Evolutionary conservation across 1,284 basidiomycete genomes (phyloP).

Genomic region (Apiotrichum siamense): DNA sequence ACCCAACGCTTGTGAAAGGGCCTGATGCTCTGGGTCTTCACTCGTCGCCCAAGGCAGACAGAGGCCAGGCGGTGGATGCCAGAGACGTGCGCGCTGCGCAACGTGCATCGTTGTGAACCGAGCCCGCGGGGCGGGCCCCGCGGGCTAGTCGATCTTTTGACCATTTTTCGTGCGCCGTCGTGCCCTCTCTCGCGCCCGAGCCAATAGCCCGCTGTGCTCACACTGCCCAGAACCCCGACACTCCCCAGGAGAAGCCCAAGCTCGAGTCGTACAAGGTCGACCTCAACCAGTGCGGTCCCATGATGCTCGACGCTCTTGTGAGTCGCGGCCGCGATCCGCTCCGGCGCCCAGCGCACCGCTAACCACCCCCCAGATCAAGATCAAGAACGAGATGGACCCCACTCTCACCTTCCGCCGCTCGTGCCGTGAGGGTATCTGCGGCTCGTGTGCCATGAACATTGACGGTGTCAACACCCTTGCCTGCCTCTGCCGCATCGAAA

Average conservation of each 20-base stretch:
- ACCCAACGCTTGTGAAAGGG: too few species aligned
- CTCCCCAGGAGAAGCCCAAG: slow-evolving; percentile 83
- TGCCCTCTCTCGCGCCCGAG: background rate
- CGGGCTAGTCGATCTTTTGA: too few species aligned
- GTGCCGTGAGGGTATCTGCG: slow-evolving; percentile 97
- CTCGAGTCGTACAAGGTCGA: slow-evolving; percentile 91
- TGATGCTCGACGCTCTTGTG: slow-evolving; percentile 62
- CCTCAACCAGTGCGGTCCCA: slow-evolving; percentile 90
- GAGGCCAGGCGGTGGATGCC: too few species aligned
- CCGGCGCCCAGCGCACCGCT: too few species aligned
- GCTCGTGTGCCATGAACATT: slow-evolving; percentile 98
- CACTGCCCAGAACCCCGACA: slow-evolving; percentile 85
- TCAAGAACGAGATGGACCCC: slow-evolving; percentile 97
- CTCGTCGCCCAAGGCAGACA: too few species aligned
- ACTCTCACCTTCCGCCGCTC: slow-evolving; percentile 94
- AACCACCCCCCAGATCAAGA: slow-evolving; percentile 69
- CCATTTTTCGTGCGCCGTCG: too few species aligned
- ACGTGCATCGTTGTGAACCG: too few species aligned
- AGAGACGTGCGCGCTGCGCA: background rate
- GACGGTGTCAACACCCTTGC: slow-evolving; percentile 97
- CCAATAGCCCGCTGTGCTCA: background rate
- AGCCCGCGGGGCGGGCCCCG: too few species aligned
- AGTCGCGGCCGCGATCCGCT: too few species aligned
- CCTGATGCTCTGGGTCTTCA: too few species aligned
- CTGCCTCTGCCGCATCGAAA: slow-evolving; percentile 91